These are phyloP conservation scores for Alternaria longipes DNA, from an alignment of 2,329 filamentous ascomycete species.

Conservation along the genomic window DNA sequence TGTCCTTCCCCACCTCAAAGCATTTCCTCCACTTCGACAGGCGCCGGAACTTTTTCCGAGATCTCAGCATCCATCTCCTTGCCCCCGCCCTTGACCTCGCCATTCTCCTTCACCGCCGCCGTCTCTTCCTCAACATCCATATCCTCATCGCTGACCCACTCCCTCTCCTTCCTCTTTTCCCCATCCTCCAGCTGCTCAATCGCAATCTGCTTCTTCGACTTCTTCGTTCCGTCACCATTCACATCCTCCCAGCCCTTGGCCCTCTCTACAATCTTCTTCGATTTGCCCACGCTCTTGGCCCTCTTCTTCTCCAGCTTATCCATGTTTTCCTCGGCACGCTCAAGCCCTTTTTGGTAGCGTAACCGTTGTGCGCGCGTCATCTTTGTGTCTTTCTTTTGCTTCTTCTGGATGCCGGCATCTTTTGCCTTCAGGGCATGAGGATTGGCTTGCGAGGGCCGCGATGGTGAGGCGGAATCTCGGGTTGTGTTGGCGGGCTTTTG, in stretches of 20 bases:
- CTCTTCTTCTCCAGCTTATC: slow-evolving; percentile 66
- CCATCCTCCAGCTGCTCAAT: slow-evolving; percentile 28
- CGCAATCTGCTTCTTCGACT: slow-evolving; percentile 26
- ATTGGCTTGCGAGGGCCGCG: slow-evolving; percentile 36
- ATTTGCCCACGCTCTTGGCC: slow-evolving; percentile 60
- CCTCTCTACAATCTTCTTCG: slow-evolving; percentile 60
- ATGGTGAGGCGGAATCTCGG: slow-evolving; percentile 39
- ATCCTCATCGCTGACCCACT: slow-evolving; percentile 45
- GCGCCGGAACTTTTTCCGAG: slow-evolving; percentile 22
- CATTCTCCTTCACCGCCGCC: not conserved
- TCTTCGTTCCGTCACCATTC: slow-evolving; percentile 38
- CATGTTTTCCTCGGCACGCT: slow-evolving; percentile 63
- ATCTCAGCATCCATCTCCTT: slow-evolving; percentile 27
- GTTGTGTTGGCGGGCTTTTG: slow-evolving; percentile 57
- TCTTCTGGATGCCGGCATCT: slow-evolving; percentile 77
- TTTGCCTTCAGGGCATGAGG: slow-evolving; percentile 72
- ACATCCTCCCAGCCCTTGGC: slow-evolving; percentile 54
- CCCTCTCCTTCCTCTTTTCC: slow-evolving; percentile 24
- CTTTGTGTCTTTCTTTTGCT: slow-evolving; percentile 56
- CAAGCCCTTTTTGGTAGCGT: slow-evolving; percentile 58
- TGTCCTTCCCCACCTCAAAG: slow-evolving; percentile 21
- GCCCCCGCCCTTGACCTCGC: slow-evolving; percentile 22
- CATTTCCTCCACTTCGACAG: slow-evolving; percentile 39
- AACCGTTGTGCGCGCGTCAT: slow-evolving; percentile 63
- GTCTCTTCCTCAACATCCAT: slow-evolving; percentile 29